Conservation (phyloP, 2,329 filamentous ascomycete species). For the Aureobasidium sp. region DNA sequence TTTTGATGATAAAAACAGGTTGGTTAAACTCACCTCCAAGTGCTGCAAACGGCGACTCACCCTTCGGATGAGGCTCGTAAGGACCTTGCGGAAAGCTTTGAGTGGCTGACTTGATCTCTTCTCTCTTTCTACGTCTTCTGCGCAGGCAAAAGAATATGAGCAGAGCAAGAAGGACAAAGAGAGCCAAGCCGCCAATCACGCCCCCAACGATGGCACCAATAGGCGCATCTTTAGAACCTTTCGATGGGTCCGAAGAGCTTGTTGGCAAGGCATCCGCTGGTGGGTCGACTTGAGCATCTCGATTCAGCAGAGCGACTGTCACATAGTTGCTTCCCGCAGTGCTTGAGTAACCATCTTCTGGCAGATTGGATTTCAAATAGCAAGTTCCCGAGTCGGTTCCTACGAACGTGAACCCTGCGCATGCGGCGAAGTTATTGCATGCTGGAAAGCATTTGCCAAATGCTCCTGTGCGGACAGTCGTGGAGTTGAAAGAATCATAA, state of each 20-base stretch:
- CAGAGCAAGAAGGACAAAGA: conserved; percentile 17
- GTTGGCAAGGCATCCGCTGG: background rate
- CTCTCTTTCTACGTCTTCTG: conserved; percentile 17
- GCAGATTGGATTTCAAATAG: conserved; percentile 21
- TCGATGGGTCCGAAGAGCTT: background rate
- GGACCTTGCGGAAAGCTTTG: conserved; percentile 16
- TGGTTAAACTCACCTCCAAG: conserved; percentile 21
- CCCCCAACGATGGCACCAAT: conserved; percentile 19
- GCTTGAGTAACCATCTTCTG: conserved; percentile 15
- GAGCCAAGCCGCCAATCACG: conserved; percentile 14
- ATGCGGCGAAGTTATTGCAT: conserved; percentile 19
- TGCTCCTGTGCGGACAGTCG: conserved; percentile 19
- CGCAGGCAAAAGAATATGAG: conserved; percentile 13
- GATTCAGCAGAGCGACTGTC: conserved; percentile 18
- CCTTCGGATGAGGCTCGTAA: conserved; percentile 8
- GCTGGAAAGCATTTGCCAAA: conserved; percentile 24
- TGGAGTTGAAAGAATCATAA: conserved; percentile 16
- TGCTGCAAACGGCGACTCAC: conserved; percentile 20
- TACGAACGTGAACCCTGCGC: conserved; percentile 23
- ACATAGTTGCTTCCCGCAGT: conserved; percentile 20
- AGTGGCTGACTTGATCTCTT: conserved; percentile 17
- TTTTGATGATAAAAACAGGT: background rate
- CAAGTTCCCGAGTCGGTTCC: conserved; percentile 21
- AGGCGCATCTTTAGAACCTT: conserved; percentile 14
- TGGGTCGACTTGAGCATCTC: conserved; percentile 12